These are phyloP conservation scores for Prunus mume DNA, from an alignment of 306 rosid species.

Conservation along the genomic window DNA sequence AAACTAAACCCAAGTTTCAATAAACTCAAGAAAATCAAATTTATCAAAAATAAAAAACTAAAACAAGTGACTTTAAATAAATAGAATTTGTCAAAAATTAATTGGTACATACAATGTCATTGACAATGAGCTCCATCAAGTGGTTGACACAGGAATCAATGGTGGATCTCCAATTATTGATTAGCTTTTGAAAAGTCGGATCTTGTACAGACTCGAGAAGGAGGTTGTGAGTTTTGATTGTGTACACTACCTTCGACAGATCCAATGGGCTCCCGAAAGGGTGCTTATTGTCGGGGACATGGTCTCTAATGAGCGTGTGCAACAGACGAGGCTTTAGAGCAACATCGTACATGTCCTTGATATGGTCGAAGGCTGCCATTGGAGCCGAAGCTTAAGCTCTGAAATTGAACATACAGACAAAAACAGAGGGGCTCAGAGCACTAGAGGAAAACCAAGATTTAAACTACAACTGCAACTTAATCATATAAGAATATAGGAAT, in stretches of 20 bases:
- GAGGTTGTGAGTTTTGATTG: constrained; percentile 54
- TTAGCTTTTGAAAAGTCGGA: constrained; percentile 31
- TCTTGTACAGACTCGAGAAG: constrained; percentile 45
- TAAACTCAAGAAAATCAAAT: neutral
- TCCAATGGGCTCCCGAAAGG: constrained; percentile 37
- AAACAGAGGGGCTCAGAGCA: neutral
- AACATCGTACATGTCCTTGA: constrained; percentile 59
- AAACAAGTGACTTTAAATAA: neutral
- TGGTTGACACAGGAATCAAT: constrained; percentile 67
- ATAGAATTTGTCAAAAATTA: neutral
- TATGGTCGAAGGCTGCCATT: constrained; percentile 60
- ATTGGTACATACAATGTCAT: constrained; percentile 41
- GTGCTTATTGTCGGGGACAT: constrained; percentile 43
- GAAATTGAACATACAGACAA: neutral
- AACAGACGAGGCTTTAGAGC: constrained; percentile 71
- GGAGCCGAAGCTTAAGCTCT: constrained; percentile 17
- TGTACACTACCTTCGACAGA: constrained; percentile 47
- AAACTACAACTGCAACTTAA: no score
- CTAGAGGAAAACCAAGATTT: no score
- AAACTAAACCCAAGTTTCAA: neutral
- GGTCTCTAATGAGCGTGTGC: constrained; percentile 43
- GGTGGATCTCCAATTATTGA: constrained; percentile 58
- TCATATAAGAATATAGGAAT: no score
- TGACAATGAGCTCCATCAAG: constrained; percentile 43
- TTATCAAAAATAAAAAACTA: neutral